Evolutionary conservation across 1,284 basidiomycete species (phyloP).

Genomic region (Leccinum ponderosum): DNA sequence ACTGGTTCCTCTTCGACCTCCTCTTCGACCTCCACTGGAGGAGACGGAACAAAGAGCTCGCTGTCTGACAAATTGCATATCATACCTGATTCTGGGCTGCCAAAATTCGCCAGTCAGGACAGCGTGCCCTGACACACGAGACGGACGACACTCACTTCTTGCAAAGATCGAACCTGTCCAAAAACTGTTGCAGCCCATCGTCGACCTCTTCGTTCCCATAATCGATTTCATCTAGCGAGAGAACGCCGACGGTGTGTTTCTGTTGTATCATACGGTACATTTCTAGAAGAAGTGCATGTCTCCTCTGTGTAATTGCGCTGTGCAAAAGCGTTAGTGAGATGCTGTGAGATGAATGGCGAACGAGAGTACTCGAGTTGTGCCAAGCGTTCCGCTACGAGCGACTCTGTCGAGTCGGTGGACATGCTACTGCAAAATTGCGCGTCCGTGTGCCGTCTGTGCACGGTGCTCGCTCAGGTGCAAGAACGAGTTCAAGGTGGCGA

Average conservation of each 20-base stretch:
- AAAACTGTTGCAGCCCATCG: constrained; percentile 47
- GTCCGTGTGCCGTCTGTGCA: constrained; percentile 2
- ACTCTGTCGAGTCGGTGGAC: constrained; percentile 22
- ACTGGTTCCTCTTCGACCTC: constrained; percentile 8
- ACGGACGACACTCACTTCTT: constrained; percentile 34
- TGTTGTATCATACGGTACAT: constrained; percentile 64
- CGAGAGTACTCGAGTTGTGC: constrained; percentile 38
- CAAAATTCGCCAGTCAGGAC: constrained; percentile 7
- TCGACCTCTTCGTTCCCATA: constrained; percentile 34
- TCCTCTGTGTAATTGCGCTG: constrained; percentile 55
- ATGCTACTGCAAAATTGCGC: constrained; percentile 19
- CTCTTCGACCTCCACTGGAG: constrained; percentile 12
- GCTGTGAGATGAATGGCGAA: background rate
- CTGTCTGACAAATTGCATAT: constrained; percentile 35
- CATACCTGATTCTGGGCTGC: constrained; percentile 40
- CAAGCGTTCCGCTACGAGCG: constrained; percentile 42
- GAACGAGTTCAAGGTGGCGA: background rate
- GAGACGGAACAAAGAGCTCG: constrained; percentile 28
- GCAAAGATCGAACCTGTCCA: constrained; percentile 54
- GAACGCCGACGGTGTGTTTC: constrained; percentile 44
- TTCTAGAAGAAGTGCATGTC: constrained; percentile 67
- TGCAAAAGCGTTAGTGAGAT: constrained; percentile 25
- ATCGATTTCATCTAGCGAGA: constrained; percentile 36
- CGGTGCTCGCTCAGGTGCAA: background rate
- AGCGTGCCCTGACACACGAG: constrained; percentile 3